Evolutionary conservation across 257 asterid species (phyloP).

Genomic region (Nicotiana knightiana): DNA sequence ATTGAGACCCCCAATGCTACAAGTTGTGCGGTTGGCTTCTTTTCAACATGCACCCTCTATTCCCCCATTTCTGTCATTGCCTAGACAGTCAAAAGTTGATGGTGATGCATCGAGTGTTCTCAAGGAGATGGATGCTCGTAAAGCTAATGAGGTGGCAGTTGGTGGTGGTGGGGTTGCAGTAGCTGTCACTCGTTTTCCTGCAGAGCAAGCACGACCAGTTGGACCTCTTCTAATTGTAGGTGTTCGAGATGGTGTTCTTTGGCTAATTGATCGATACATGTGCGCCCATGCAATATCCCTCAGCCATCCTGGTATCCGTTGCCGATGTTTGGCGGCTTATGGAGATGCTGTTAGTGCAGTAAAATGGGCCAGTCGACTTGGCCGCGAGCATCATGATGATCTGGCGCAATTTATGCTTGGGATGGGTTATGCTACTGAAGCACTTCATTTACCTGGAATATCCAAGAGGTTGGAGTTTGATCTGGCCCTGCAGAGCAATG

Average conservation of each 20-base stretch:
- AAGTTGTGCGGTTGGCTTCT: slow-evolving; percentile 90
- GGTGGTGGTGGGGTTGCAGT: slow-evolving; percentile 98
- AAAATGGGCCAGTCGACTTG: slow-evolving; percentile 98
- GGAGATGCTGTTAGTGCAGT: slow-evolving; percentile 99
- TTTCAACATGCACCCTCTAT: slow-evolving; percentile 94
- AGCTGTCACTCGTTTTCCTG: slow-evolving; percentile 95
- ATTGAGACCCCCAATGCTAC: slow-evolving; percentile 93
- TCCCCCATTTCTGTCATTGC: slow-evolving; percentile 84
- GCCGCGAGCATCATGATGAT: slow-evolving; percentile 97
- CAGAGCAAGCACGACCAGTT: slow-evolving; percentile 89
- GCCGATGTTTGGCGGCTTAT: slow-evolving; percentile 96
- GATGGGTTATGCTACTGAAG: slow-evolving; percentile 99
- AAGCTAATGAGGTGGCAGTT: slow-evolving; percentile 76
- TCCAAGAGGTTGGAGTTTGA: slow-evolving; percentile 95
- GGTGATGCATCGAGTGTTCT: slow-evolving; percentile 54
- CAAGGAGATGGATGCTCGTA: slow-evolving; percentile 70
- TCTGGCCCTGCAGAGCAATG: slow-evolving; percentile 95
- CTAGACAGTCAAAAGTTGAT: slow-evolving; percentile 71
- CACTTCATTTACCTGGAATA: slow-evolving; percentile 98
- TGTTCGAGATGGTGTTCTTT: slow-evolving; percentile 92
- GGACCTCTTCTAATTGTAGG: slow-evolving; percentile 94
- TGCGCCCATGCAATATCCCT: slow-evolving; percentile 95
- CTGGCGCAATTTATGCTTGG: slow-evolving; percentile 99
- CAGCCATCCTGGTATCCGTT: slow-evolving; percentile 95
- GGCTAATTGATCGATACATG: slow-evolving; percentile 95